Evolutionary conservation across 192 early-diverging fungal genomes (phyloP).

Genomic region (Podila minutissima): DNA sequence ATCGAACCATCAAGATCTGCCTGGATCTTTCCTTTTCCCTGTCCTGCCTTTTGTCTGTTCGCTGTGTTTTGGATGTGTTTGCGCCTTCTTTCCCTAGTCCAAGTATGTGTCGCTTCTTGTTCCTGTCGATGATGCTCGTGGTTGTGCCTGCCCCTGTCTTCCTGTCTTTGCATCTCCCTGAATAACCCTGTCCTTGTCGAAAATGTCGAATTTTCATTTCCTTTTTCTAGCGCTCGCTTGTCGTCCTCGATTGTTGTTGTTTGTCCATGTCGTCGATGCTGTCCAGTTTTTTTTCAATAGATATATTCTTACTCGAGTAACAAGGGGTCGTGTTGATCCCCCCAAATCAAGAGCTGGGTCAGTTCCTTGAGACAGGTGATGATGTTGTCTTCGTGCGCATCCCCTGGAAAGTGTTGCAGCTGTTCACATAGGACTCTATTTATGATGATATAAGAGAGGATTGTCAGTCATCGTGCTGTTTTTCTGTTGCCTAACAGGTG

Average conservation of each 20-base stretch:
- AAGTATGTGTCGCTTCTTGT: neutral
- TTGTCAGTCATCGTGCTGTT: neutral
- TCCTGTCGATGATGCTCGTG: neutral
- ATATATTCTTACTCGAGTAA: constrained; percentile 36
- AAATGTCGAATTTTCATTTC: neutral
- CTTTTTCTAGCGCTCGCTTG: too few relatives aligned
- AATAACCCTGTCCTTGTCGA: constrained; percentile 6
- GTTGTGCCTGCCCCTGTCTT: constrained; percentile 9
- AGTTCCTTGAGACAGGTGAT: constrained; percentile 49
- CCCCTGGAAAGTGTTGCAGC: constrained; percentile 30
- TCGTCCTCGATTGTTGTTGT: too few relatives aligned
- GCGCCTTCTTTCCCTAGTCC: too few relatives aligned
- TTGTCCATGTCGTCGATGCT: too few relatives aligned
- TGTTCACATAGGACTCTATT: constrained; percentile 39
- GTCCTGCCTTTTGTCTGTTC: too few relatives aligned
- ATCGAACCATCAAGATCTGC: too few relatives aligned
- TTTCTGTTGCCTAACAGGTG: neutral
- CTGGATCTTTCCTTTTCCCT: too few relatives aligned
- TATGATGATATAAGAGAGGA: neutral
- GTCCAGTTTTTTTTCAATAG: too few relatives aligned
- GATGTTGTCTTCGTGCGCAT: constrained; percentile 48
- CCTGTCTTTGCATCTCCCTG: neutral
- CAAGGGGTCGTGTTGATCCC: constrained; percentile 37
- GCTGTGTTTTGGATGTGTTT: too few relatives aligned
- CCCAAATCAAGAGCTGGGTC: constrained; percentile 57